Evolutionary conservation across 352 stramenopile genomes (phyloP).

Genomic region (Pythium rhizo-oryzae): DNA sequence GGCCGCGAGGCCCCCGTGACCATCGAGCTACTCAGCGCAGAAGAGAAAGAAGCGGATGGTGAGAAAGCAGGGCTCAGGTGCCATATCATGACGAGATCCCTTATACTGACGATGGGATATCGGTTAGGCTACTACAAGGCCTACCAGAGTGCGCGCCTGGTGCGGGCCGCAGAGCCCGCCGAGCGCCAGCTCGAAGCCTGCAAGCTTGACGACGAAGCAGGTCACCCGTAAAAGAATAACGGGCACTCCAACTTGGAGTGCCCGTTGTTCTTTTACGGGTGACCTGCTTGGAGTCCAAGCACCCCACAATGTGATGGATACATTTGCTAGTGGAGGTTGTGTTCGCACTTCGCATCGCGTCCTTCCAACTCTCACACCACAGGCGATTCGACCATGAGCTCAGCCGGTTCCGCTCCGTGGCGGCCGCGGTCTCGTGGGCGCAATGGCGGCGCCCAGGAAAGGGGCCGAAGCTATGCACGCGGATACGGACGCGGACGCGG

Average conservation of each 20-base stretch:
- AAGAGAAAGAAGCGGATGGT: constrained; percentile 39
- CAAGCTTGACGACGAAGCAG: too few relatives aligned
- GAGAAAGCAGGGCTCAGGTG: not conserved
- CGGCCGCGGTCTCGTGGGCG: not conserved
- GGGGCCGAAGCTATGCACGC: too few relatives aligned
- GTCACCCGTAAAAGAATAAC: too few relatives aligned
- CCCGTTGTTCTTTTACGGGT: too few relatives aligned
- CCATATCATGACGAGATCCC: too few relatives aligned
- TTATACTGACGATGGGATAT: not conserved
- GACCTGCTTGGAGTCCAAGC: constrained; percentile 21
- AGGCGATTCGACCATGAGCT: not conserved
- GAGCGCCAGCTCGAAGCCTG: not conserved
- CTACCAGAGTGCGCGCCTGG: not conserved
- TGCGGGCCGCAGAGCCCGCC: not conserved
- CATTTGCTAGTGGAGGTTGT: too few relatives aligned
- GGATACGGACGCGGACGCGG: not conserved
- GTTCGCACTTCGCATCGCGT: too few relatives aligned
- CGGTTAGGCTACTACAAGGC: not conserved
- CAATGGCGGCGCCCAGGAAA: not conserved
- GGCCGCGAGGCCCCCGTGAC: constrained; percentile 29
- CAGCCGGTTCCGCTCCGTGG: not conserved
- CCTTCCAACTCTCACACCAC: too few relatives aligned
- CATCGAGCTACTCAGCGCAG: constrained; percentile 42
- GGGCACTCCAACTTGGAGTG: too few relatives aligned
- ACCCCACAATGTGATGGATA: not conserved